phyloP scores from a whole-genome alignment of 345 rosid species.

The Ceriops decandra region DNA sequence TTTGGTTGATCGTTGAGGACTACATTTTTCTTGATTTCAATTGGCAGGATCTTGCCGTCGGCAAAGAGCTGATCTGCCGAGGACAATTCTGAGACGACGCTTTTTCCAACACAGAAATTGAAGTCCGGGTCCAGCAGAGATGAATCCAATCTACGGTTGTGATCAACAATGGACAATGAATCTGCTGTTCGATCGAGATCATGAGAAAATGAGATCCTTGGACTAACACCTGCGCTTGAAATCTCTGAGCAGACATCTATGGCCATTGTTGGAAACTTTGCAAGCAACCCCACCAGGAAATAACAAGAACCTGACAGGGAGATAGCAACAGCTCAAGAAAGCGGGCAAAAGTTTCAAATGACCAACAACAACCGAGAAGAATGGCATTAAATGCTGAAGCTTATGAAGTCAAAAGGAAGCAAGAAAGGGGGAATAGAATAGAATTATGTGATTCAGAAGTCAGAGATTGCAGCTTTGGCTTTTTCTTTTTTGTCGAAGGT shows the following conservation, averaged over 20 bases:
- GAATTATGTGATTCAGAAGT: conserved; percentile 34
- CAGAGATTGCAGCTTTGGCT: conserved; percentile 52
- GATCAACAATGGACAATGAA: conserved; percentile 24
- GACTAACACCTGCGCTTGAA: conserved; percentile 52
- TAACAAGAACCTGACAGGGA: neutral
- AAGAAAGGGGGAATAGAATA: neutral
- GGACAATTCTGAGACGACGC: conserved; percentile 46
- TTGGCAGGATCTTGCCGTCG: conserved; percentile 74
- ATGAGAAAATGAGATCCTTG: conserved; percentile 72
- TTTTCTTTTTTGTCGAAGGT: conserved; percentile 20
- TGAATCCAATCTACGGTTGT: conserved; percentile 39
- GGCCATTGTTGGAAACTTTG: conserved; percentile 42
- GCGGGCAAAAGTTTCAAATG: conserved; percentile 35
- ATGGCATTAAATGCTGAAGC: conserved; percentile 19
- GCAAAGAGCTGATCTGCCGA: conserved; percentile 88
- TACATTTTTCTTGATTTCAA: conserved; percentile 48
- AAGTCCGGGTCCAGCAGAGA: conserved; percentile 56
- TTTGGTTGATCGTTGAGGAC: conserved; percentile 19
- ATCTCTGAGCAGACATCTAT: conserved; percentile 72
- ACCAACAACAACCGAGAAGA: neutral
- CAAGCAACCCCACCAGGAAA: neutral
- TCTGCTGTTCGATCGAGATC: conserved; percentile 48
- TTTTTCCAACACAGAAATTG: conserved; percentile 55
- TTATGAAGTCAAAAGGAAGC: conserved; percentile 30
- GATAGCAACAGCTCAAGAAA: conserved; percentile 5